These are phyloP conservation scores for Phaffomyces thermotolerans DNA, from an alignment of 805 yeast genomes.

Conservation along the genomic window DNA sequence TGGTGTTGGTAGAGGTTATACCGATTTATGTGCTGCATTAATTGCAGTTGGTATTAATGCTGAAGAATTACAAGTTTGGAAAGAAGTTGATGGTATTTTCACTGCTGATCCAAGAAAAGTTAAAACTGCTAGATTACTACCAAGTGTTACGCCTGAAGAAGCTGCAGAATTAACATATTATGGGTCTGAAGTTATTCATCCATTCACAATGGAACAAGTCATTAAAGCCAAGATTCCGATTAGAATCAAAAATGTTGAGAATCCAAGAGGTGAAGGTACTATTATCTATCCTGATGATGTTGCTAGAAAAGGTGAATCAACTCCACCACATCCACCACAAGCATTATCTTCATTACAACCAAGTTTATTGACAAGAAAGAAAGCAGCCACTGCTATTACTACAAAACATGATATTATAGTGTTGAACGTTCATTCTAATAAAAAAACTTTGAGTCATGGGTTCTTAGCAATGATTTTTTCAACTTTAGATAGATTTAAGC, in stretches of 20 bases:
- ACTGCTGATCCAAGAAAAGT: slow-evolving; percentile 98
- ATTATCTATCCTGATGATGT: slow-evolving; percentile 88
- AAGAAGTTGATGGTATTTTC: slow-evolving; percentile 97
- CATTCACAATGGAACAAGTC: slow-evolving; percentile 99
- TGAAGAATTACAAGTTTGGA: slow-evolving; percentile 96
- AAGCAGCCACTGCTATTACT: slow-evolving; percentile 92
- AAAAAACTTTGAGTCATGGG: slow-evolving; percentile 88
- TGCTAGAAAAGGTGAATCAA: slow-evolving; percentile 76
- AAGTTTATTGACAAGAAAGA: slow-evolving; percentile 36
- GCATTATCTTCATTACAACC: slow-evolving; percentile 41
- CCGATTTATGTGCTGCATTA: slow-evolving; percentile 95
- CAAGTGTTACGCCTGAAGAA: slow-evolving; percentile 94
- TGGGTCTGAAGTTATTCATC: slow-evolving; percentile 97
- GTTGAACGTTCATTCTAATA: slow-evolving; percentile 87
- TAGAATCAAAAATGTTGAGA: slow-evolving; percentile 91
- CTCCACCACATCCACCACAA: slow-evolving; percentile 94
- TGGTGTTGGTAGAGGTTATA: slow-evolving; percentile 95
- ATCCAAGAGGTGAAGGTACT: slow-evolving; percentile 90
- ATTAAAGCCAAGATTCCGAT: slow-evolving; percentile 94
- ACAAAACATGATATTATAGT: slow-evolving; percentile 91
- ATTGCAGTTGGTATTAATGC: slow-evolving; percentile 90
- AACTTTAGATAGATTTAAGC: slow-evolving; percentile 70
- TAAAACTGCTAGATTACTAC: slow-evolving; percentile 74
- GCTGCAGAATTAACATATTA: slow-evolving; percentile 97
- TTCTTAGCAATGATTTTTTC: slow-evolving; percentile 87